A percentile compares a stretch with the other conserved stretches of the same genome.
Conservation (phyloP, 176 grass and related monocot genomes). For the Phyllostachys edulis region DNA sequence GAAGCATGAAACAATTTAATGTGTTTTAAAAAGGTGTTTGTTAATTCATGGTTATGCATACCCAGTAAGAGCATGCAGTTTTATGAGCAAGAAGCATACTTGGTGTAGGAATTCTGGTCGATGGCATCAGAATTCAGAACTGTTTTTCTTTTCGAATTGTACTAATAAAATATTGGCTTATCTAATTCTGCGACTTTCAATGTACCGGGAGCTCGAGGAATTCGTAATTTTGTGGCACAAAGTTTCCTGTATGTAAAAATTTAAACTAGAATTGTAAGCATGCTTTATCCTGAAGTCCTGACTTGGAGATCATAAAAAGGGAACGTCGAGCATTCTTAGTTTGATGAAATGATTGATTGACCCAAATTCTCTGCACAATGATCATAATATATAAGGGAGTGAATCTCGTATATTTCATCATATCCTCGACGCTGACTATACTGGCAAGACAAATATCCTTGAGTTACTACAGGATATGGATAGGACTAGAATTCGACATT, state of each 20-base stretch:
- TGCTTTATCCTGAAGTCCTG: neutral
- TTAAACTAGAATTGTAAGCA: neutral
- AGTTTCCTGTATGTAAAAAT: neutral
- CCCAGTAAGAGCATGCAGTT: neutral
- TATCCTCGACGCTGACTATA: neutral
- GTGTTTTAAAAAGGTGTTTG: neutral
- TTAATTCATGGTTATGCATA: neutral
- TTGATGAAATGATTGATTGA: neutral
- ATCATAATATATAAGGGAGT: neutral
- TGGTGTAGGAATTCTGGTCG: constrained; percentile 6
- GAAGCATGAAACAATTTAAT: neutral
- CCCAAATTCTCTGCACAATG: neutral
- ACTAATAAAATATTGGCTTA: neutral
- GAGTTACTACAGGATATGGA: neutral
- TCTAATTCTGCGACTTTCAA: neutral
- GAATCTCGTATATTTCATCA: too few species aligned
- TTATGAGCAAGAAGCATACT: neutral
- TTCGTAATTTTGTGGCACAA: neutral
- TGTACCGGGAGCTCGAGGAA: neutral
- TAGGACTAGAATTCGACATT: neutral
- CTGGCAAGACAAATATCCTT: neutral
- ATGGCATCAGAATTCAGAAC: neutral
- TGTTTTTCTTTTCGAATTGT: neutral
- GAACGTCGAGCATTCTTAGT: neutral
- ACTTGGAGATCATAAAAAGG: neutral